phyloP scores from a whole-genome alignment of 176 grass and related monocot species.

The Oryza rufipogon region DNA sequence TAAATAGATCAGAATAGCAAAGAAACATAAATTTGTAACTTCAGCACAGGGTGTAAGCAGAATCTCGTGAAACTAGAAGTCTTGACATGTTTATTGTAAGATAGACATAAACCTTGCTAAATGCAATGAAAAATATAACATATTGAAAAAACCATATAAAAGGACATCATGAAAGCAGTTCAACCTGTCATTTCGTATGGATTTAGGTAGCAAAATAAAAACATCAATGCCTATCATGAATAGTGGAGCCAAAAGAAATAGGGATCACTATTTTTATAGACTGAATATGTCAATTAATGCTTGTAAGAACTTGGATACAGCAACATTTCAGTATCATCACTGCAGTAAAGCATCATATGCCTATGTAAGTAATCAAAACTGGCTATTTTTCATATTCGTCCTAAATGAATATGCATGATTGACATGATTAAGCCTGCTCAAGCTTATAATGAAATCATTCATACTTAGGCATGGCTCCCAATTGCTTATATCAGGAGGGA shows the following conservation, averaged over 20 bases:
- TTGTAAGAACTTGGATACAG: not conserved
- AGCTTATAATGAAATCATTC: too few relatives aligned
- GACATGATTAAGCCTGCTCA: not conserved
- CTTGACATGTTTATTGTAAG: too few relatives aligned
- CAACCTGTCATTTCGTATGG: conserved; percentile 13
- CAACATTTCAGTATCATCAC: not conserved
- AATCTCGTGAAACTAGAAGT: too few relatives aligned
- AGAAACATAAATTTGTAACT: conserved; percentile 5
- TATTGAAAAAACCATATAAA: not conserved
- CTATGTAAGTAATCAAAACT: conserved; percentile 5
- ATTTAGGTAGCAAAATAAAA: too few relatives aligned
- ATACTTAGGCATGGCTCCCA: too few relatives aligned
- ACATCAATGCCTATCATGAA: not conserved
- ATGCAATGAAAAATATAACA: too few relatives aligned
- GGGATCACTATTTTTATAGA: conserved; percentile 12
- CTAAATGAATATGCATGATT: conserved; percentile 25
- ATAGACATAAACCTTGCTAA: not conserved
- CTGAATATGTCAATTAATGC: conserved; percentile 14
- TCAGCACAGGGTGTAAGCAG: conserved; percentile 9
- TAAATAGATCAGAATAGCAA: not conserved
- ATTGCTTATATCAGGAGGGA: too few relatives aligned
- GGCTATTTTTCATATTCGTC: conserved; percentile 4
- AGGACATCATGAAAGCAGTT: conserved; percentile 28
- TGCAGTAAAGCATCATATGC: not conserved
- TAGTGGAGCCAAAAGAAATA: not conserved